A percentile compares a stretch with the other conserved stretches of the same genome.
Conservation (phyloP, 495 filamentous ascomycete genomes). For the Daldinia grandis region DNA sequence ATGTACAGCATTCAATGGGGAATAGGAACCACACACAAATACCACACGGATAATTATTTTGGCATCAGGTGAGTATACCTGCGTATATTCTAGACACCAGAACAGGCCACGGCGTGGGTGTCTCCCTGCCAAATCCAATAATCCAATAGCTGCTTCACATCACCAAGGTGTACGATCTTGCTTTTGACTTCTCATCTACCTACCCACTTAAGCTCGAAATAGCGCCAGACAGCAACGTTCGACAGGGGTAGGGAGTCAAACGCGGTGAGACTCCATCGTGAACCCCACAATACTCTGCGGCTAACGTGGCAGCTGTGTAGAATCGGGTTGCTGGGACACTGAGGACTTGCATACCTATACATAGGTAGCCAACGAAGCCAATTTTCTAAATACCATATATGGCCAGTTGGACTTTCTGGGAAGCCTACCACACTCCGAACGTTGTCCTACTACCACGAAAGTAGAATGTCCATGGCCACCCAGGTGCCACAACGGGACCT, state of each 20-base stretch:
- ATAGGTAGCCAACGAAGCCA: slow-evolving; percentile 10
- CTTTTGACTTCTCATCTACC: slow-evolving; percentile 3
- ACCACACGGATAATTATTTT: not conserved
- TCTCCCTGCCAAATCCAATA: not conserved
- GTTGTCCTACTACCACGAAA: not conserved
- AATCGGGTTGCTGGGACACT: not conserved
- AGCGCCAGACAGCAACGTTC: not conserved
- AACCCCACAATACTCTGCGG: slow-evolving; percentile 5
- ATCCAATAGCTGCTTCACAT: not conserved
- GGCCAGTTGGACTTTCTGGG: not conserved
- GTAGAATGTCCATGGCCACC: too few species aligned
- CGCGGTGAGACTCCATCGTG: not conserved
- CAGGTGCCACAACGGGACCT: too few species aligned
- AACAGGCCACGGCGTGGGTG: not conserved
- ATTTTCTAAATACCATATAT: not conserved
- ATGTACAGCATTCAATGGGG: slow-evolving; percentile 8
- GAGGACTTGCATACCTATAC: slow-evolving; percentile 4
- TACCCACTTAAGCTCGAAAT: slow-evolving; percentile 2
- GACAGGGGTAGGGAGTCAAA: not conserved
- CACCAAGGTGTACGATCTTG: not conserved
- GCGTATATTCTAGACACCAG: not conserved
- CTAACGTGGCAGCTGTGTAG: slow-evolving; percentile 3
- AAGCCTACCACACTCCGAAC: not conserved
- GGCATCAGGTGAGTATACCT: slow-evolving; percentile 6
- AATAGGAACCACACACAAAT: not conserved